Evolutionary conservation across 108 stramenopile species (phyloP).

Genomic region (Cyclotella distinguenda): DNA sequence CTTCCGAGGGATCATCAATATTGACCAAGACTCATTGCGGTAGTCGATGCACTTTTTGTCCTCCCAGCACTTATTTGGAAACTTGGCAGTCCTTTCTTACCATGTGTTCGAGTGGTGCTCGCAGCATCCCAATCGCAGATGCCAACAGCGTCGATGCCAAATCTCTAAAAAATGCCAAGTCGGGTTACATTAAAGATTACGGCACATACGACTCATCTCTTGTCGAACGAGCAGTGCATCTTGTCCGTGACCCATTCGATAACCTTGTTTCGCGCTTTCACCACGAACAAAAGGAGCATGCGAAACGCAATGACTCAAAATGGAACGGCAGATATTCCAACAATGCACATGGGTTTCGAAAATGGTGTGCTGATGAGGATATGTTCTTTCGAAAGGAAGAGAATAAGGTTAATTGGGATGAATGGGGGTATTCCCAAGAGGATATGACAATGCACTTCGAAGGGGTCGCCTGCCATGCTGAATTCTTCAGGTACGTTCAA

Average conservation of each 20-base stretch:
- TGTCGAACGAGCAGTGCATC: conserved; percentile 56
- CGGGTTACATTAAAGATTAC: conserved; percentile 28
- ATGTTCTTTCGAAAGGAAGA: conserved; percentile 22
- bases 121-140: conserved; percentile 25
- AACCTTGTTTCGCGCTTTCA: conserved; percentile 75
- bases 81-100: conserved; percentile 19
- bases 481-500: conserved; percentile 61
- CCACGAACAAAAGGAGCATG: conserved; percentile 44
- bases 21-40: conserved; percentile 87
- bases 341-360: conserved; percentile 49
- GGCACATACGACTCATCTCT: conserved; percentile 36
- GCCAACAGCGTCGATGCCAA: conserved; percentile 6
- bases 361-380: conserved; percentile 63
- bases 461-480: conserved; percentile 62
- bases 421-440: conserved; percentile 11
- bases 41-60: conserved; percentile 57
- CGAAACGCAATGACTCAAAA: conserved; percentile 18
- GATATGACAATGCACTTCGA: conserved; percentile 30
- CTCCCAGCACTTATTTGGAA: conserved; percentile 58
- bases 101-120: conserved; percentile 33
- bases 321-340: conserved; percentile 39
- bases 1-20: conserved; percentile 44
- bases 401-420: conserved; percentile 13
- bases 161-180: background rate
- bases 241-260: conserved; percentile 74